Base-by-base conservation (phyloP, 208 protist genomes). In the Trypanosoma caninum region DNA sequence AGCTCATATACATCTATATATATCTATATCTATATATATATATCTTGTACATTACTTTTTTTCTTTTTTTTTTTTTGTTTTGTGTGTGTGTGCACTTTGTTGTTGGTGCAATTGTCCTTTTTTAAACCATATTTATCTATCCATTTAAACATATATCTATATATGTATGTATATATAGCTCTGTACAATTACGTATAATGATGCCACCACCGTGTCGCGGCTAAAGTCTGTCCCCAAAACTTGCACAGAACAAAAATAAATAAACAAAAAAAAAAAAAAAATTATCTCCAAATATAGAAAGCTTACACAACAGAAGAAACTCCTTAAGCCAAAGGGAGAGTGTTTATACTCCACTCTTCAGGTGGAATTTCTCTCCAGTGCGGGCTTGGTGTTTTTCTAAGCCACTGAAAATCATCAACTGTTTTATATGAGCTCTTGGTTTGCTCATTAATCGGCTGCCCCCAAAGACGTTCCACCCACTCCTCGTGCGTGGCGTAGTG, bases 331-430 rank as follows among this genome's bases (percentile, higher is more conserved):
- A 65, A 74, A 3, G 28, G 63, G 13, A 46, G 63, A 22, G 27
- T 25, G 31, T 34, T 55, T 10, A 63, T 50, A 20, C 52, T 38
- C 65, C 75, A 59, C 53, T 86, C 69, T 30, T 63, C 58, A 18
- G 22, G 60, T n/a, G 48, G 50, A 23, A 95, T 37, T 1, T 87
- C 72, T 25, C 78, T 69, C 86, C 89, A 95, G 56, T 95, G 78
- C 23, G 89, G 89, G 50, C 85, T 93, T 22, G 59, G 59, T 20
- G 70, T 80, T 70, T 90, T 91, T 40, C 72, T 80, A 33, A 95
- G 69, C 86, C 89, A 93, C 62, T 91, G 86, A 62, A 95, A 95
- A 64, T 95, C 89, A 53, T 93, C 79, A 23, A 95, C 80, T 22
- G 48, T 73, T n/a, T 41, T 65, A 60, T 88, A 91, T 40, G 54